Evolutionary conservation across 345 rosid species (phyloP), one percentile per base, ranked within the genome.

Genomic region (Lumnitzera littorea): DNA sequence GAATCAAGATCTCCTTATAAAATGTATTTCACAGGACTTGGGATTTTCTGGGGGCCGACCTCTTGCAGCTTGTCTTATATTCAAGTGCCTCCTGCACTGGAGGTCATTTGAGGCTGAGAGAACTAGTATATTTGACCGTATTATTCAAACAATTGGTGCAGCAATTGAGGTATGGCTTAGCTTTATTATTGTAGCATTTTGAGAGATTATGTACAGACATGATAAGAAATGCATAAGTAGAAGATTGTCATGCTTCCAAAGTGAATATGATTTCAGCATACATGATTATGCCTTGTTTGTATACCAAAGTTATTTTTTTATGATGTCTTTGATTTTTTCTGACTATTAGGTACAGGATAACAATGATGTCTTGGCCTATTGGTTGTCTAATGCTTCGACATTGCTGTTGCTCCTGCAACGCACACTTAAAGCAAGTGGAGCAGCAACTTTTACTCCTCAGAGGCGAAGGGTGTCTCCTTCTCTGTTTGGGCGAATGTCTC

Each of bases 81-180:
- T 86, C 70, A 91, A 88, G 77, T 88, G 85, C 72, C 90, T 91
- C 57, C 82, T 86, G 57, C 95, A 86, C 62, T 91, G 98, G 98
- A 84, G 98, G 66, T 88, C 98, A 70, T 91, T 91, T 71, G 98
- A 88, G 76, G 98, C 82, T 60, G 91, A 91, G 72, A 76, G 96
- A 70, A 91, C 98, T 51, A 80, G 60, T 73, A 74, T 91, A 59
- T 91, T 91, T 73, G 90, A 91, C 62, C 90, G 96, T 46, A 77
- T 94, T 58, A 88, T 90, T 67, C 92, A 94, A 70, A 84, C 91
- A 71, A 84, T 94, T 62, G 85, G 87, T 20, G 58, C 89, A 46
- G 81, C 97, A 46, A 82, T 90, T 46, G 95, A 90, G 84, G 99
- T 90, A 79, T 48, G 60, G 10, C 17, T 13, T 27, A 2, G 31